Conservation (phyloP, 441 rosid species). For the Viola pubescens region DNA sequence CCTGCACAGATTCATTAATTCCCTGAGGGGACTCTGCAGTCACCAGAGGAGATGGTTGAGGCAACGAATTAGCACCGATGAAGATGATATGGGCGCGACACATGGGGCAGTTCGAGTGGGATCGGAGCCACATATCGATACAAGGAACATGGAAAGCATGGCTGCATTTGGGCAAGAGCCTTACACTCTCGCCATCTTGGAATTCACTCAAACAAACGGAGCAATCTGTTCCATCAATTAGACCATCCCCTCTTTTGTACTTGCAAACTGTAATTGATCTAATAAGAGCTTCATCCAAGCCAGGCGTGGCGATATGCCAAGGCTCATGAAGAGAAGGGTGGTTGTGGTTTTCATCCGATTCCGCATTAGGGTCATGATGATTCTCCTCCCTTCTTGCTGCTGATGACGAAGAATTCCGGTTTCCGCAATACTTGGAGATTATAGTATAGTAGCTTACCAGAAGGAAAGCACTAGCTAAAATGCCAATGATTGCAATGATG, state of each 20-base stretch:
- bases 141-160: slow-evolving; percentile 80
- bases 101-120: slow-evolving; percentile 83
- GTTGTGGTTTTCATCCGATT: slow-evolving; percentile 31
- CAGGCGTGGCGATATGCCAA: slow-evolving; percentile 39
- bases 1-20: slow-evolving; percentile 17
- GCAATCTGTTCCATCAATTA: slow-evolving; percentile 64
- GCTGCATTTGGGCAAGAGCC: slow-evolving; percentile 78
- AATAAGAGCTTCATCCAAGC: slow-evolving; percentile 68
- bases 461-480: slow-evolving; percentile 70
- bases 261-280: slow-evolving; percentile 55
- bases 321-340: slow-evolving; percentile 45
- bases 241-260: slow-evolving; percentile 50
- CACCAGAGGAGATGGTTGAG: slow-evolving; percentile 21
- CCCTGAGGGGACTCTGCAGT: slow-evolving; percentile 16
- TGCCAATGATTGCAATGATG: slow-evolving; percentile 62
- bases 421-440: slow-evolving; percentile 59
- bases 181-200: slow-evolving; percentile 57
- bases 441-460: slow-evolving; percentile 59
- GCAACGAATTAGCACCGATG: slow-evolving; percentile 13
- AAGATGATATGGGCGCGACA: slow-evolving; percentile 61
- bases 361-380: slow-evolving; percentile 26
- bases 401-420: slow-evolving; percentile 14
- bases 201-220: slow-evolving; percentile 85
- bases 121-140: slow-evolving; percentile 81
- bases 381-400: slow-evolving; percentile 25